phyloP scores from a whole-genome alignment of 768 basidiomycete genomes.

The Trametes punicea region DNA sequence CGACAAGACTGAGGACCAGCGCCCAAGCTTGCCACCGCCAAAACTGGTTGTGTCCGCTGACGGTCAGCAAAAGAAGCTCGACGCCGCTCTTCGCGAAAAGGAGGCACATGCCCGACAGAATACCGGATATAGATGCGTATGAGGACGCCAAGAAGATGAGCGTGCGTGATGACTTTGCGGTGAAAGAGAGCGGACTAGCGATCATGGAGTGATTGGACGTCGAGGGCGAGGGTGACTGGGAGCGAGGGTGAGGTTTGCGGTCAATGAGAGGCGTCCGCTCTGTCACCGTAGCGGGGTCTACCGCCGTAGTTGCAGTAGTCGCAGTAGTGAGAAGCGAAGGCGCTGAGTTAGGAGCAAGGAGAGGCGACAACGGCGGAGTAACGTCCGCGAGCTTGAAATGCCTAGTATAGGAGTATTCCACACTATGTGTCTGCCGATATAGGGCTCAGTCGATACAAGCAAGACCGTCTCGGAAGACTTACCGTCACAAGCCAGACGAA shows the following conservation, averaged over 20 bases:
- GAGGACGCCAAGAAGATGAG: constrained; percentile 71
- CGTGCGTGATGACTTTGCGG: constrained; percentile 40
- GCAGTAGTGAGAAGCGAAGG: constrained; percentile 39
- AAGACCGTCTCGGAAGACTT: constrained; percentile 30
- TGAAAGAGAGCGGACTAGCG: constrained; percentile 12
- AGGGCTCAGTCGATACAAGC: neutral
- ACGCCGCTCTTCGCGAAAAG: constrained; percentile 93
- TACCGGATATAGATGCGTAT: constrained; percentile 85
- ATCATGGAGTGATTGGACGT: constrained; percentile 24
- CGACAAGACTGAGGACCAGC: constrained; percentile 64
- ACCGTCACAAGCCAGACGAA: constrained; percentile 61
- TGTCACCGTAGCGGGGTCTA: constrained; percentile 23
- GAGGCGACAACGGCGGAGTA: constrained; percentile 36
- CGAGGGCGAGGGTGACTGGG: constrained; percentile 24
- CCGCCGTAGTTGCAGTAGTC: constrained; percentile 26
- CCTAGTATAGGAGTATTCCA: constrained; percentile 59
- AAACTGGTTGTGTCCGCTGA: constrained; percentile 76
- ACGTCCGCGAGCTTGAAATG: constrained; percentile 28
- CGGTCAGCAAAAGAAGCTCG: constrained; percentile 77
- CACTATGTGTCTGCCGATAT: constrained; percentile 59
- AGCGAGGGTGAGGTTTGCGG: constrained; percentile 35
- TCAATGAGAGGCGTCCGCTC: constrained; percentile 61
- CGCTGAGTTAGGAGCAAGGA: constrained; percentile 33
- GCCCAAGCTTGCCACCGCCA: constrained; percentile 84
- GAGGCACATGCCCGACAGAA: constrained; percentile 87